These are phyloP conservation scores for Parascedosporium putredinis DNA, from an alignment of 2,329 filamentous ascomycete genomes.

Conservation along the genomic window DNA sequence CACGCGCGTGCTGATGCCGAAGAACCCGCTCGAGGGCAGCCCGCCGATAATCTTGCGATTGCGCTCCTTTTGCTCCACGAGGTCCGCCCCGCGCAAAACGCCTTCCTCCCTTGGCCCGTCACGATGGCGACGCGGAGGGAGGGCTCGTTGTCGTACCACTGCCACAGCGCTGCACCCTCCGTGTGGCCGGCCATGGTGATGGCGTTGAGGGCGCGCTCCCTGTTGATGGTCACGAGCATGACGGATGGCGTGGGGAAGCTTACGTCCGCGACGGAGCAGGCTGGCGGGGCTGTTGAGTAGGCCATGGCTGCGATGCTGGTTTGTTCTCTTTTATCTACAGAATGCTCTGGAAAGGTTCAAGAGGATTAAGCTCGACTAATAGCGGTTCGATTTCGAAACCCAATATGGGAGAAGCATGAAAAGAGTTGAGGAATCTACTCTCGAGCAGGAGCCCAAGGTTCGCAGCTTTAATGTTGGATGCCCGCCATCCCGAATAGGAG, in stretches of 20 bases:
- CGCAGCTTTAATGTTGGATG: too few species aligned
- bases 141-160: slow-evolving; percentile 43
- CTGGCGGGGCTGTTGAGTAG: slow-evolving; percentile 12
- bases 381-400: too few species aligned
- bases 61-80: slow-evolving; percentile 38
- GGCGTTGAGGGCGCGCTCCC: slow-evolving; percentile 36
- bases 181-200: slow-evolving; percentile 31
- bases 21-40: slow-evolving; percentile 15
- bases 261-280: slow-evolving; percentile 18
- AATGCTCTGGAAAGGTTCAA: too few species aligned
- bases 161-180: slow-evolving; percentile 37
- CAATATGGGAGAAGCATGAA: too few species aligned
- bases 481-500: too few species aligned
- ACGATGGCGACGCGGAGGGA: slow-evolving; percentile 35
- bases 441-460: too few species aligned
- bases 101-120: slow-evolving; percentile 39
- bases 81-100: slow-evolving; percentile 46
- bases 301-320: too few species aligned
- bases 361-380: too few species aligned
- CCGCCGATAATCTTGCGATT: slow-evolving; percentile 14
- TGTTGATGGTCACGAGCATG: slow-evolving; percentile 42
- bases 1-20: slow-evolving; percentile 39
- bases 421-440: too few species aligned
- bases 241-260: slow-evolving; percentile 34
- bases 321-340: too few species aligned